Evolutionary conservation across 768 basidiomycete species (phyloP).

Genomic region (Agrocybe chaxingu): DNA sequence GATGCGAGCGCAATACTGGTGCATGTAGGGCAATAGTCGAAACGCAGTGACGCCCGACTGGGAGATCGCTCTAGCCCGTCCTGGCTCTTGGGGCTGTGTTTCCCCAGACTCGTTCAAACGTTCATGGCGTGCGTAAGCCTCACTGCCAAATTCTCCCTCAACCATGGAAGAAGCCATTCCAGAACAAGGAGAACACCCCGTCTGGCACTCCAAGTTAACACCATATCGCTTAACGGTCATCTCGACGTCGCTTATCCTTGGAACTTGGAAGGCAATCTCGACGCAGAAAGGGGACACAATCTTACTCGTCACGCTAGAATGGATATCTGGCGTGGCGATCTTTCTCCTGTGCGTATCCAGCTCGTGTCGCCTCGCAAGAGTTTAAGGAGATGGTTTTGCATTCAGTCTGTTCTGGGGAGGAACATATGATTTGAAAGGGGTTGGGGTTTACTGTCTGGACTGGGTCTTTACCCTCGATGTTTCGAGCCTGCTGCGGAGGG

Average conservation of each 20-base stretch:
- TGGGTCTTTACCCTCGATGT: slow-evolving; percentile 2
- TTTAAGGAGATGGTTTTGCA: background rate
- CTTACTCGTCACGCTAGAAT: slow-evolving; percentile 5
- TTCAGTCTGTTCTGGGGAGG: background rate
- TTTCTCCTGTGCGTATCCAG: background rate
- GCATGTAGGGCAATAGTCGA: no score
- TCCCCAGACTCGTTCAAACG: no score
- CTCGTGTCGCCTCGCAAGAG: background rate
- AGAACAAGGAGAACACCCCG: no score
- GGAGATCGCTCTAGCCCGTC: no score
- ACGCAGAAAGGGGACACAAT: background rate
- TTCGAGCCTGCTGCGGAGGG: background rate
- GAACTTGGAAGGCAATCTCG: slow-evolving; percentile 7
- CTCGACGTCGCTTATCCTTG: background rate
- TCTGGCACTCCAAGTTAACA: slow-evolving; percentile 9
- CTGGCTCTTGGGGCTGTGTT: no score
- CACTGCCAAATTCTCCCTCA: no score
- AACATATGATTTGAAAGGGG: background rate
- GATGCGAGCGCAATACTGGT: no score
- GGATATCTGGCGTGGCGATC: slow-evolving; percentile 4
- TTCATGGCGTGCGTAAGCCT: no score
- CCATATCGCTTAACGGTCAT: slow-evolving; percentile 3
- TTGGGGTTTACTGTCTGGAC: background rate
- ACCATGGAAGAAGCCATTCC: no score
- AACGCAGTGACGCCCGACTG: no score